phyloP scores from a whole-genome alignment of 1,139 yeast species.

The Sugiyamaella neomexicana region DNA sequence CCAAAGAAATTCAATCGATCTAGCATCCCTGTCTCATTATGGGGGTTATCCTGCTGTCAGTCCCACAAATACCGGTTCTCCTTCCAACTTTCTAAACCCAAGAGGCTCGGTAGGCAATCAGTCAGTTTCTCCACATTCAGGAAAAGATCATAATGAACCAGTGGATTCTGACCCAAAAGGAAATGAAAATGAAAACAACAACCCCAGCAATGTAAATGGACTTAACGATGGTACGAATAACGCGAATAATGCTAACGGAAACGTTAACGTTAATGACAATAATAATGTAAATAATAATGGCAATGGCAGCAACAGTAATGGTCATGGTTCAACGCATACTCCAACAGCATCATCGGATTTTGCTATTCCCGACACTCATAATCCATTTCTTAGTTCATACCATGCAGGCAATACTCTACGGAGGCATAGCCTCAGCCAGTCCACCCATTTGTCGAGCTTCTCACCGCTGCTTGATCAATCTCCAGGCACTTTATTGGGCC shows the following conservation, averaged over 20 bases:
- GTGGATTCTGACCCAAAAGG: background rate
- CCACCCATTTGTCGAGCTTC: conserved; percentile 11
- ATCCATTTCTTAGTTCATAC: conserved; percentile 10
- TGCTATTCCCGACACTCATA: conserved; percentile 10
- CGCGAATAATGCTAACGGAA: background rate
- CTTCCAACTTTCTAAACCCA: conserved; percentile 2
- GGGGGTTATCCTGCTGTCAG: conserved; percentile 10
- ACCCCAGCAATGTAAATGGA: background rate
- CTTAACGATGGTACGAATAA: background rate
- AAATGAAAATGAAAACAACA: background rate
- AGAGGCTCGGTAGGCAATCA: conserved; percentile 11
- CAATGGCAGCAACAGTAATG: background rate
- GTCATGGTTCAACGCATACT: conserved; percentile 4
- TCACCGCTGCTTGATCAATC: conserved; percentile 20
- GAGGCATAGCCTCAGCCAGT: conserved; percentile 15
- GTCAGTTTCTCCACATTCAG: conserved; percentile 7
- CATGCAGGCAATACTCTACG: conserved; percentile 6
- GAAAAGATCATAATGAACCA: conserved; percentile 6
- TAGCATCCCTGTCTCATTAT: conserved; percentile 12
- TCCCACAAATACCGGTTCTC: conserved; percentile 2
- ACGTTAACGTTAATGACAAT: background rate
- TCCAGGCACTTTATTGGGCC: conserved; percentile 17
- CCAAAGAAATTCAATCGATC: background rate
- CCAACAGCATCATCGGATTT: conserved; percentile 1
- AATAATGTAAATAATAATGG: conserved; percentile 2